Base-by-base conservation (phyloP, 2,329 filamentous ascomycete species). In the Aspergillus neotritici region DNA sequence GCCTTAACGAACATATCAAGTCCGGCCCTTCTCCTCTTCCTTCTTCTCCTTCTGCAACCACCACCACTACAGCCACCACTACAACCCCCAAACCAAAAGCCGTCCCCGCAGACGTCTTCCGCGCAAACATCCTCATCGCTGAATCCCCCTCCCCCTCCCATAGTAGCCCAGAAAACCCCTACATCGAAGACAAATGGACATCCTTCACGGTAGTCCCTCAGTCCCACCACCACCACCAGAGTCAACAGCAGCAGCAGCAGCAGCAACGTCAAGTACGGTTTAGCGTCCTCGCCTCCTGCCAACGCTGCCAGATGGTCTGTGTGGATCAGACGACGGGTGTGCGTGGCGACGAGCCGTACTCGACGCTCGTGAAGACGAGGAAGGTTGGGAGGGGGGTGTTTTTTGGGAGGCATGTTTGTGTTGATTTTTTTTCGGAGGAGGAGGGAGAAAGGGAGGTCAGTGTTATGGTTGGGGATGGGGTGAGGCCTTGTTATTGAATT, bases 301-400 rank as follows among this genome's bases (percentile, higher is more conserved):
- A 88, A 47, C 75, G 93, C 46, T 98, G 93, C 56, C 89, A 95
- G 63, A 97, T 98, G 90, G 84, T 98, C 8, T 96, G 91, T 61
- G 80, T 97, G 35, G 83, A 98, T 58, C 93, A 96, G 63, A 73
- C 81, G 36, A 95, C 84, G 10, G 89, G 82, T 0, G 75, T 81
- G 50, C 86, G 82, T 62, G 80, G 82, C 50, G 81, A 88, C 50
- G 93, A 97, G 64, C 93, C 93, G 0, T 94, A 93, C 60, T 79
- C 86, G 3, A 96, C 89, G 1, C 69, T 98, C 46, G 84, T 86
- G 2, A 95, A 94, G 71, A 94, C 87, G 9, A 79, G 93, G 53
- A 79, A 87, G 44, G 82, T 87, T 50, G 82, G 86, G 40, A 87
- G 89, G 2, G 89, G 89, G 65, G 84, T 96, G 3, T 85, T 85